These are phyloP conservation scores for Exutisphaerella laricina DNA, from an alignment of 2,329 filamentous ascomycete species.

Conservation along the genomic window DNA sequence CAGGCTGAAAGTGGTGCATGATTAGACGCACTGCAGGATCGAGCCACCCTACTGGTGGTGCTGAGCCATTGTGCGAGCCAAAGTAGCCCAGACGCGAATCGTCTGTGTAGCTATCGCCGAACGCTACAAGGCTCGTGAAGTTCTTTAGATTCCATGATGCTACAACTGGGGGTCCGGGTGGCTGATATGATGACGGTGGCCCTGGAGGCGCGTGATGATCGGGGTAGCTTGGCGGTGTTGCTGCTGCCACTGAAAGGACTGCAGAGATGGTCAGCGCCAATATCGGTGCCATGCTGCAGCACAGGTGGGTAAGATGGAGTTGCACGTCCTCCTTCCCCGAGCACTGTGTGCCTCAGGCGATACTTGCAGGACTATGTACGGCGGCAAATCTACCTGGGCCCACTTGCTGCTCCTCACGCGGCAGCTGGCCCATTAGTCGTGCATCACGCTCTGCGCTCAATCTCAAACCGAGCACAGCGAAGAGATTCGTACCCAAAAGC, in stretches of 20 bases:
- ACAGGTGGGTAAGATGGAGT: too few relatives aligned
- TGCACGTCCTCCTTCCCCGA: too few relatives aligned
- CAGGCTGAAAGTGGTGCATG: neutral
- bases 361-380: too few relatives aligned
- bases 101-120: slow-evolving; percentile 68
- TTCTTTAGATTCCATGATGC: slow-evolving; percentile 40
- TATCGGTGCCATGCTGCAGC: too few relatives aligned
- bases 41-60: slow-evolving; percentile 58
- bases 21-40: slow-evolving; percentile 41
- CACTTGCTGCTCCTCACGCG: too few relatives aligned
- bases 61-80: slow-evolving; percentile 49
- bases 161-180: neutral
- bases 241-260: neutral
- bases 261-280: slow-evolving; percentile 17
- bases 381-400: too few relatives aligned
- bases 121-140: slow-evolving; percentile 61
- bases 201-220: neutral
- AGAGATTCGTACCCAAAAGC: too few relatives aligned
- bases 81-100: slow-evolving; percentile 64
- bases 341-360: too few relatives aligned
- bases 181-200: neutral
- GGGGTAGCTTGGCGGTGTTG: neutral
- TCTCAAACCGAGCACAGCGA: too few relatives aligned
- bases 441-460: too few relatives aligned
- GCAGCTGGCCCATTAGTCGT: too few relatives aligned